Evolutionary conservation across 352 stramenopile species (phyloP).

Genomic region (Phytopythium kandeliae): DNA sequence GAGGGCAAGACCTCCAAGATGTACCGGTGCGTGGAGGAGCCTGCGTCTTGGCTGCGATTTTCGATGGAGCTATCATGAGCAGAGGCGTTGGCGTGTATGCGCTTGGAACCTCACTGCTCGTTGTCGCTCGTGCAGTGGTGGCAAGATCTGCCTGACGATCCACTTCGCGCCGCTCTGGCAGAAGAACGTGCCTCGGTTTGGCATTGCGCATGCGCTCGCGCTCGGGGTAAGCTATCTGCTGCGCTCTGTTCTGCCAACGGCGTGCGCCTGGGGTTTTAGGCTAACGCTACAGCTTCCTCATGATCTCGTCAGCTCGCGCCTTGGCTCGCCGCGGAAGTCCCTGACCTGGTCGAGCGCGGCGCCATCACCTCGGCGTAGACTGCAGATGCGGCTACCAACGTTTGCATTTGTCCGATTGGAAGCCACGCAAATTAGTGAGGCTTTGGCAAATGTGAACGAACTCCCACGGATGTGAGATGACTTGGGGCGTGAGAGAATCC

Average conservation of each 20-base stretch:
- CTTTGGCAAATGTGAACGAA: neutral
- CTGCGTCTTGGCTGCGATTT: neutral
- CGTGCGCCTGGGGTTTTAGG: neutral
- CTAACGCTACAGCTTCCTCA: neutral
- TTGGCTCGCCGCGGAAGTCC: constrained; percentile 85
- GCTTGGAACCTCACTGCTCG: neutral
- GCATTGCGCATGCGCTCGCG: constrained; percentile 77
- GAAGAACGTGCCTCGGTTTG: constrained; percentile 85
- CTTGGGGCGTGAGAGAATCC: no score
- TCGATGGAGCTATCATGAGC: neutral
- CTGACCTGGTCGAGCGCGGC: constrained; percentile 75
- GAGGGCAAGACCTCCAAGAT: constrained; percentile 90
- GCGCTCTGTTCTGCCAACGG: neutral
- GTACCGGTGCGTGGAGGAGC: constrained; percentile 46
- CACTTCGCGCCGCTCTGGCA: constrained; percentile 89
- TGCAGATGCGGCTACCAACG: neutral
- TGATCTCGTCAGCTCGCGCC: constrained; percentile 50
- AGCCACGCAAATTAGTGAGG: no score
- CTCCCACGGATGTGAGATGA: no score
- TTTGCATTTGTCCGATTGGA: neutral
- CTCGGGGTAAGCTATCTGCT: constrained; percentile 48
- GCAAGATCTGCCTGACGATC: constrained; percentile 87
- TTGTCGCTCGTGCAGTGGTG: constrained; percentile 26
- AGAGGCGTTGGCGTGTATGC: neutral
- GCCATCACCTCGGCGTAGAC: constrained; percentile 64